Conservation (phyloP, 305 asterid genomes). For the Fraxinus platypoda region DNA sequence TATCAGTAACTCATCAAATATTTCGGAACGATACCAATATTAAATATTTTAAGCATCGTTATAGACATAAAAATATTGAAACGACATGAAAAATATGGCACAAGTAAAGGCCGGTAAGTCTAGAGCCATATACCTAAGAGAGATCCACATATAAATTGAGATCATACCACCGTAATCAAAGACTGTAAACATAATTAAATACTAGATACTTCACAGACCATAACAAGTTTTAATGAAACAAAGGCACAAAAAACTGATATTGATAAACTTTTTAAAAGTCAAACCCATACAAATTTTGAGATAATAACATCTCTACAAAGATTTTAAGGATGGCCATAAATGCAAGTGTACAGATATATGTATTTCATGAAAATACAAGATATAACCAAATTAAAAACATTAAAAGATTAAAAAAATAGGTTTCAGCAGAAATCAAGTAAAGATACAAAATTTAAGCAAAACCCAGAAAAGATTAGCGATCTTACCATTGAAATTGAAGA, state of each 20-base stretch:
- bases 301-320: not conserved
- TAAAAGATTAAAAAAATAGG: not conserved
- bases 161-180: slow-evolving; percentile 63
- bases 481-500: slow-evolving; percentile 75
- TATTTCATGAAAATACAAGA: not conserved
- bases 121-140: slow-evolving; percentile 14
- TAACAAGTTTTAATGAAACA: slow-evolving; percentile 13
- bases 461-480: slow-evolving; percentile 20
- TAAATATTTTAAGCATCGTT: not conserved
- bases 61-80: not conserved
- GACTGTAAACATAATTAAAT: slow-evolving; percentile 54
- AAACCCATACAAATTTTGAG: not conserved
- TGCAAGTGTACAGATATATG: not conserved
- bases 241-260: not conserved
- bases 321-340: not conserved
- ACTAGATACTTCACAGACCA: not conserved
- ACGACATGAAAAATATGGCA: not conserved
- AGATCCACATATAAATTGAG: slow-evolving; percentile 28
- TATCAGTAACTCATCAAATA: not conserved
- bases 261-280: not conserved
- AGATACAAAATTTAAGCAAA: slow-evolving; percentile 17
- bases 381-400: not conserved
- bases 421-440: not conserved
- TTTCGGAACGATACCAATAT: not conserved
- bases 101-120: not conserved